Evolutionary conservation across 306 rosid species (phyloP).

Genomic region (Castanea mollissima): DNA sequence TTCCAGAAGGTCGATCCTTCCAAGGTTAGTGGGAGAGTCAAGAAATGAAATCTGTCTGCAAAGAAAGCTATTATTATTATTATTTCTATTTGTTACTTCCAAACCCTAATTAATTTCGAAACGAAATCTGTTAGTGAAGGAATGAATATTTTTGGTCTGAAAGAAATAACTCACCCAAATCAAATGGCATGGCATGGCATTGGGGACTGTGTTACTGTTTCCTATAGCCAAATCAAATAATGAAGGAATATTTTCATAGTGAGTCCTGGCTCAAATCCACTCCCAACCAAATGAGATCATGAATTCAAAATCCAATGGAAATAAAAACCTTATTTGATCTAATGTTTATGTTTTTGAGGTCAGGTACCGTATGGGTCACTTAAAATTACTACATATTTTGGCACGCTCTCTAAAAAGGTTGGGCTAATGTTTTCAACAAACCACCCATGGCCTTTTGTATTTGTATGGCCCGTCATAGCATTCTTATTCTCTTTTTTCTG

Average conservation of each 20-base stretch:
- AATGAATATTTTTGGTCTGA: neutral
- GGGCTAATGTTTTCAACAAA: neutral
- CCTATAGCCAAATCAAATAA: neutral
- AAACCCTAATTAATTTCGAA: no score
- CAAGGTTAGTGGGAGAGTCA: slow-evolving; percentile 30
- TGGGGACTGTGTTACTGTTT: neutral
- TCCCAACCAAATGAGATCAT: no score
- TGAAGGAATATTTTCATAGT: neutral
- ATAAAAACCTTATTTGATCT: neutral
- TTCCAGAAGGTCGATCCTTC: slow-evolving; percentile 93
- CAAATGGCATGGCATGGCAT: neutral
- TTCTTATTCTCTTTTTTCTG: neutral
- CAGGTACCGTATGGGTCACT: neutral
- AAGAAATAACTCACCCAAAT: neutral
- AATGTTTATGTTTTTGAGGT: neutral
- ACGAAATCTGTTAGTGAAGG: no score
- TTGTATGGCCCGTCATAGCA: neutral
- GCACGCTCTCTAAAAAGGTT: neutral
- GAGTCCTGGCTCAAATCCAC: no score
- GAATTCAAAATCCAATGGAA: neutral
- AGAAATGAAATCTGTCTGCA: no score
- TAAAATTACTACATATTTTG: neutral
- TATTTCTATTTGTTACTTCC: no score
- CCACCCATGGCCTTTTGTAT: neutral
- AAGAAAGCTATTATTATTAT: no score